A percentile compares a stretch with the other conserved stretches of the same genome.
phyloP scores from a whole-genome alignment of 345 rosid genomes.

The Chamaenerion angustifolium region DNA sequence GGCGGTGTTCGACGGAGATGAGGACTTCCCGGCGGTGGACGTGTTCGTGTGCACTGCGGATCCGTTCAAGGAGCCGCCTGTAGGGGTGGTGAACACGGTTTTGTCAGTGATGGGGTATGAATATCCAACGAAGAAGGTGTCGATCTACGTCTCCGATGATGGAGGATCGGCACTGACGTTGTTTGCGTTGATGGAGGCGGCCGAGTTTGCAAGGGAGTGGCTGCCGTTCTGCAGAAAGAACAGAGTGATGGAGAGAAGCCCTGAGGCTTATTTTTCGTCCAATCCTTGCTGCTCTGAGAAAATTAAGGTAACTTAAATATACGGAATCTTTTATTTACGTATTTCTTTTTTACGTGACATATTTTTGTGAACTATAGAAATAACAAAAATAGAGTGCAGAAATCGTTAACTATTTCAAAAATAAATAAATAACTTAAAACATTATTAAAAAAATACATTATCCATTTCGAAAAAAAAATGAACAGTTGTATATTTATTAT shows the following conservation, averaged over 20 bases:
- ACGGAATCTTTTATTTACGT: not conserved
- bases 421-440: too few species aligned
- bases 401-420: too few species aligned
- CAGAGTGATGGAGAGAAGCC: slow-evolving; percentile 14
- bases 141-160: slow-evolving; percentile 42
- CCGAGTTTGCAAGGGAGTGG: slow-evolving; percentile 29
- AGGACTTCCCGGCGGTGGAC: slow-evolving; percentile 26
- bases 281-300: slow-evolving; percentile 7
- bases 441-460: too few species aligned
- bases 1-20: slow-evolving; percentile 17
- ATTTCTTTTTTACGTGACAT: slow-evolving; percentile 11
- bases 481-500: too few species aligned
- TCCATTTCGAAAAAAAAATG: too few species aligned
- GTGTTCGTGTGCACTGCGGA: slow-evolving; percentile 42
- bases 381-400: too few species aligned
- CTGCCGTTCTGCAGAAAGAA: slow-evolving; percentile 33
- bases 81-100: slow-evolving; percentile 34
- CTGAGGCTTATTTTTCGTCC: slow-evolving; percentile 20
- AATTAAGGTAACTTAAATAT: slow-evolving; percentile 11
- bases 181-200: slow-evolving; percentile 22
- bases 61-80: slow-evolving; percentile 32
- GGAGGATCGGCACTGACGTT: slow-evolving; percentile 24
- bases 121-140: slow-evolving; percentile 33
- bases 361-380: not conserved
- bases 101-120: slow-evolving; percentile 38